phyloP scores from a whole-genome alignment of 495 filamentous ascomycete genomes.

The Penicillium canescens region DNA sequence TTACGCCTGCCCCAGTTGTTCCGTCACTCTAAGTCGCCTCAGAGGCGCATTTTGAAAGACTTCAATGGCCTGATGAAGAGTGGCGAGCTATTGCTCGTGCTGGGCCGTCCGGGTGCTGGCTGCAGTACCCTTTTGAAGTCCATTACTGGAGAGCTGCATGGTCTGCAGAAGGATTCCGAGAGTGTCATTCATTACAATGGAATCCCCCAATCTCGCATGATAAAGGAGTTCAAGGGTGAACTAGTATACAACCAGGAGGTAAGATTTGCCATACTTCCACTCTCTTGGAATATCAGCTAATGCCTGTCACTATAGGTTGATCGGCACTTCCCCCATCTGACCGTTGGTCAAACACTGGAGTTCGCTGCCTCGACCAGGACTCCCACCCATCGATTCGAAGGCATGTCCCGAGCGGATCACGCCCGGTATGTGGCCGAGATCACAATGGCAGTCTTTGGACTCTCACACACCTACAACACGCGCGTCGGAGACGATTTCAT shows the following conservation, averaged over 20 bases:
- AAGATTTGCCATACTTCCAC: not conserved
- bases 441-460: constrained; percentile 60
- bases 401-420: constrained; percentile 41
- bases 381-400: constrained; percentile 40
- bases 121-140: constrained; percentile 44
- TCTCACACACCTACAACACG: constrained; percentile 54
- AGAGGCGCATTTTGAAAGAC: constrained; percentile 36
- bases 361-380: constrained; percentile 55
- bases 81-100: constrained; percentile 37
- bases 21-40: constrained; percentile 15
- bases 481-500: constrained; percentile 43
- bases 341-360: constrained; percentile 62
- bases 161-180: constrained; percentile 33
- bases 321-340: constrained; percentile 62
- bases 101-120: constrained; percentile 41
- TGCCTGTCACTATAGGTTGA: constrained; percentile 36
- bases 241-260: constrained; percentile 60
- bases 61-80: constrained; percentile 38
- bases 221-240: constrained; percentile 56
- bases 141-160: constrained; percentile 35
- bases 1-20: constrained; percentile 31
- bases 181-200: constrained; percentile 49
- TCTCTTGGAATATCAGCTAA: not conserved
- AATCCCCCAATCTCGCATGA: constrained; percentile 24
- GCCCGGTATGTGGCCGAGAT: constrained; percentile 48